Conservation (phyloP, 2,329 filamentous ascomycete species). For the Fusarium sp. region DNA sequence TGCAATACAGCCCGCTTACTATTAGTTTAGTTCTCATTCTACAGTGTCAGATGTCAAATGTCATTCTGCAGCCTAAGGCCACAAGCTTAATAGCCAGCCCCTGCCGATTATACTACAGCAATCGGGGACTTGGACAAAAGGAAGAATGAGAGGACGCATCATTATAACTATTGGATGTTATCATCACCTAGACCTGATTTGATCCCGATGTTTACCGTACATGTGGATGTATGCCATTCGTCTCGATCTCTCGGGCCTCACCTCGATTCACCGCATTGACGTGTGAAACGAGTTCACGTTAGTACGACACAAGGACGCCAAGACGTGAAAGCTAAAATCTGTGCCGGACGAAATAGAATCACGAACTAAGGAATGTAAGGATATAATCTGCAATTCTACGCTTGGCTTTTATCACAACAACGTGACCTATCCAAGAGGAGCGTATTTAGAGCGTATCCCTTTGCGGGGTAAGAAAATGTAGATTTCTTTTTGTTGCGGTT, state of each 20-base stretch:
- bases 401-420: conserved; percentile 12
- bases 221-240: conserved; percentile 4
- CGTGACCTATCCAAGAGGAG: conserved; percentile 13
- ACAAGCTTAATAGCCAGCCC: neutral
- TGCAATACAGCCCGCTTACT: neutral
- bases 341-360: conserved; percentile 3
- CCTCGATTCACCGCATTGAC: conserved; percentile 34
- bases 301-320: conserved; percentile 8
- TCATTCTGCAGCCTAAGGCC: neutral
- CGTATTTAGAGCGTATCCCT: conserved; percentile 14
- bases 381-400: neutral
- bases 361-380: neutral
- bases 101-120: conserved; percentile 4
- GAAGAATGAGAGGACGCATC: conserved; percentile 7
- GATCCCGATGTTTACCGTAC: conserved; percentile 25
- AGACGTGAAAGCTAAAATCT: conserved; percentile 12
- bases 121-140: conserved; percentile 7
- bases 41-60: neutral
- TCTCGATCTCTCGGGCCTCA: conserved; percentile 22
- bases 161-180: conserved; percentile 6
- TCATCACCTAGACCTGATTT: conserved; percentile 11
- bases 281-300: neutral
- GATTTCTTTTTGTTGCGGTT: neutral
- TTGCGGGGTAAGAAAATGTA: conserved; percentile 21
- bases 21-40: no score